Evolutionary conservation across 371 early-diverging fungal genomes (phyloP).

Genomic region (Nematocida ironsii): DNA sequence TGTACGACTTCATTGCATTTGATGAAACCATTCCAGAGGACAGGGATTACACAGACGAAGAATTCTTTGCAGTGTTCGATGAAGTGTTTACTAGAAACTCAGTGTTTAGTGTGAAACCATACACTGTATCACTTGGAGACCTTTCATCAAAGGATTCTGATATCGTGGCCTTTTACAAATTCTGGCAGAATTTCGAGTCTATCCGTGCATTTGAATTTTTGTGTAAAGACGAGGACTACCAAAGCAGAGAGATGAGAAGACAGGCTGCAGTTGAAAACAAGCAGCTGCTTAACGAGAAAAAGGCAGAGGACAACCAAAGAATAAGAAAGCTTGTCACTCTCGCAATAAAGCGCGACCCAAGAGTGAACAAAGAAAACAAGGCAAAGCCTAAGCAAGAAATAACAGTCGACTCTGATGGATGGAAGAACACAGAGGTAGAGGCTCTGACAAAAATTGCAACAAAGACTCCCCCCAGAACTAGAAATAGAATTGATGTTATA

Average conservation of each 20-base stretch:
- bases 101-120: constrained; percentile 78
- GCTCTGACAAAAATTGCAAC: constrained; percentile 49
- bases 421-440: constrained; percentile 56
- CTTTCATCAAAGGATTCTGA: constrained; percentile 74
- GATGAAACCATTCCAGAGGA: constrained; percentile 71
- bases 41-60: constrained; percentile 75
- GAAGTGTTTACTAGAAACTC: constrained; percentile 81
- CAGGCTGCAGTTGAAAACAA: constrained; percentile 60
- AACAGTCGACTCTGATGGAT: constrained; percentile 55
- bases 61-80: constrained; percentile 81
- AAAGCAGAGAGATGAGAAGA: constrained; percentile 54
- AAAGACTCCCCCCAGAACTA: constrained; percentile 43
- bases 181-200: constrained; percentile 88
- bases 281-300: constrained; percentile 57
- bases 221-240: constrained; percentile 80
- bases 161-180: constrained; percentile 87
- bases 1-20: constrained; percentile 90
- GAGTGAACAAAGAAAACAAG: constrained; percentile 60
- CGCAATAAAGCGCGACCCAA: constrained; percentile 66
- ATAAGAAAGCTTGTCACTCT: constrained; percentile 65
- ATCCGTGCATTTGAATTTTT: constrained; percentile 92
- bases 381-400: constrained; percentile 33
- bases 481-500: constrained; percentile 60
- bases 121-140: constrained; percentile 79
- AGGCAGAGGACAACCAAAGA: constrained; percentile 59